A percentile compares a stretch with the other conserved stretches of the same genome.
Conservation (phyloP, 306 rosid species). For the Cucurbita ficifolia region DNA sequence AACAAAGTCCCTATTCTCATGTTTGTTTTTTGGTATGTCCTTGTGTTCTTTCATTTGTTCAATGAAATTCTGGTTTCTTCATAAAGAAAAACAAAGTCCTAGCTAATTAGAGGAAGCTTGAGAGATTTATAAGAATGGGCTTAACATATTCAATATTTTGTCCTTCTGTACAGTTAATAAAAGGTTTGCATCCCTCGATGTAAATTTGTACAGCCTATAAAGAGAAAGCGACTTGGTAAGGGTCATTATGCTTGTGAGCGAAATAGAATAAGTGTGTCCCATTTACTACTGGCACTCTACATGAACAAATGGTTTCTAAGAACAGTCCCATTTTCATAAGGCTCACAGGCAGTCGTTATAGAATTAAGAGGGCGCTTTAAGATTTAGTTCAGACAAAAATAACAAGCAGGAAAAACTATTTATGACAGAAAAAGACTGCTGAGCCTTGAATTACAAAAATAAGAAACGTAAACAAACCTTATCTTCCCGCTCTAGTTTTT, state of each 20-base stretch:
- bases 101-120: background rate
- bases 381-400: background rate
- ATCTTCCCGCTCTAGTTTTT: slow-evolving; percentile 68
- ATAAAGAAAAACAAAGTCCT: background rate
- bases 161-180: background rate
- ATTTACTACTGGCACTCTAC: background rate
- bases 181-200: background rate
- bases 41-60: too few relatives aligned
- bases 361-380: background rate
- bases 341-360: background rate
- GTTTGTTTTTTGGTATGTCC: too few relatives aligned
- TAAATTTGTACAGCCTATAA: background rate
- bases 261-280: background rate
- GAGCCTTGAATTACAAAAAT: background rate
- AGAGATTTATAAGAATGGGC: background rate
- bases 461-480: slow-evolving; percentile 34
- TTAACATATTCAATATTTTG: background rate
- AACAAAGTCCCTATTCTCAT: too few relatives aligned
- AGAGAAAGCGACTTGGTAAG: background rate
- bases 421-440: background rate
- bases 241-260: background rate
- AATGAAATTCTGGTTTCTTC: too few relatives aligned
- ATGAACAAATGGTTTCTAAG: background rate
- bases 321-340: background rate
- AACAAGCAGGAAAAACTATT: background rate